These are phyloP conservation scores for Entomortierella lignicola DNA, from an alignment of 192 early-diverging fungal species.

Conservation along the genomic window DNA sequence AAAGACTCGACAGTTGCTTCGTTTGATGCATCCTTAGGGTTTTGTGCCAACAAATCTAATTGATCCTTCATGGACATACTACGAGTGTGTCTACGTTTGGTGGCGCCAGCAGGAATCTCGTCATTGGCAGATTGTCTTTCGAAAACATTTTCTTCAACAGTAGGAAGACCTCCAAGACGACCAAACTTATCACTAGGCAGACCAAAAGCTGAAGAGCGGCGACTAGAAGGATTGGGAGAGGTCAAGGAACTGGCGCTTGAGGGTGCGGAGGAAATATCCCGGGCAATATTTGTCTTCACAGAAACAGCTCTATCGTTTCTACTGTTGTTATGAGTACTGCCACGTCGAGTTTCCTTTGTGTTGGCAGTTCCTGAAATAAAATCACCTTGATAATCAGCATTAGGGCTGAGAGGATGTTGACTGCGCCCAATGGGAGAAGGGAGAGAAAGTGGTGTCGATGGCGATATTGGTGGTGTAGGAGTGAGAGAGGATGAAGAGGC, in stretches of 20 bases:
- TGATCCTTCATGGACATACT: conserved; percentile 50
- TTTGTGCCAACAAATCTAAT: conserved; percentile 28
- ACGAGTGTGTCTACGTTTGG: conserved; percentile 7
- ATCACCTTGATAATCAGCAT: neutral
- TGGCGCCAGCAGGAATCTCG: neutral
- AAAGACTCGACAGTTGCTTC: conserved; percentile 61
- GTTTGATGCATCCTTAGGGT: conserved; percentile 13
- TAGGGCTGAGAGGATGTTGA: neutral
- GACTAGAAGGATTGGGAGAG: conserved; percentile 29
- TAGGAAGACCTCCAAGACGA: conserved; percentile 26
- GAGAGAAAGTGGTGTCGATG: conserved; percentile 6
- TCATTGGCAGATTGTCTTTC: neutral
- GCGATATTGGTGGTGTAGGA: conserved; percentile 26
- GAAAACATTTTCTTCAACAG: conserved; percentile 31
- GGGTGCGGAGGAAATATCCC: conserved; percentile 6
- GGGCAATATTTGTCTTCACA: conserved; percentile 14
- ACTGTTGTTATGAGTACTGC: neutral
- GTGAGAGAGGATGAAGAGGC: conserved; percentile 36
- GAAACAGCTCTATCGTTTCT: neutral
- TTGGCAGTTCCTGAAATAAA: no score
- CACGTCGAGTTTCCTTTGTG: conserved; percentile 3
- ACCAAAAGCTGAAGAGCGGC: conserved; percentile 34
- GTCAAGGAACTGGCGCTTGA: conserved; percentile 11
- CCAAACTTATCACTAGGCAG: conserved; percentile 34
- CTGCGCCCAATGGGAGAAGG: neutral